Percentiles rank a stretch among this genome's conserved stretches.
phyloP scores from a whole-genome alignment of 257 asterid species.

The Solanum arcanum region DNA sequence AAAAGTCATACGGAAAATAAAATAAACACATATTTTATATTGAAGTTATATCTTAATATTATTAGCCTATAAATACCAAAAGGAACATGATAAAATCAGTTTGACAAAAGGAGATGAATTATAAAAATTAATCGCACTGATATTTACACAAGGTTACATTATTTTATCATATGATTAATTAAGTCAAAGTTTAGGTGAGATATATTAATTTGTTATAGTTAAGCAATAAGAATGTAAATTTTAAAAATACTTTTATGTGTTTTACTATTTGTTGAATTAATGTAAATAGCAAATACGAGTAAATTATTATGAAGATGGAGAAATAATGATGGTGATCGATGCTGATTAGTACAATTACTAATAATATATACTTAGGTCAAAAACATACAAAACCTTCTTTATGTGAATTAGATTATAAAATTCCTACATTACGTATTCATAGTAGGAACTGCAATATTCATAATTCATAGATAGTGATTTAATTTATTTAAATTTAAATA shows the following conservation, averaged over 20 bases:
- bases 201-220: not conserved
- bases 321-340: not conserved
- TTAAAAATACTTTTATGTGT: not conserved
- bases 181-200: not conserved
- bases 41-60: not conserved
- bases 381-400: not conserved
- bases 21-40: not conserved
- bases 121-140: not conserved
- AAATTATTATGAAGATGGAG: not conserved
- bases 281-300: not conserved
- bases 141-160: not conserved
- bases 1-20: accelerated
- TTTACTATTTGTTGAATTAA: not conserved
- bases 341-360: not conserved
- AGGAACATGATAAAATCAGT: not conserved
- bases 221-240: not conserved
- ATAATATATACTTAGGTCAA: not conserved
- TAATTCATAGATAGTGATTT: not conserved
- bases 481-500: not conserved
- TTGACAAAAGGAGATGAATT: not conserved
- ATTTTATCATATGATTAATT: not conserved
- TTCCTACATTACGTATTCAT: not conserved
- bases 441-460: not conserved
- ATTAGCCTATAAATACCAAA: not conserved
- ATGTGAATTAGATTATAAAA: not conserved